Base-by-base conservation (phyloP, 2,329 filamentous ascomycete species). In the Fusarium pseudocircinatum region DNA sequence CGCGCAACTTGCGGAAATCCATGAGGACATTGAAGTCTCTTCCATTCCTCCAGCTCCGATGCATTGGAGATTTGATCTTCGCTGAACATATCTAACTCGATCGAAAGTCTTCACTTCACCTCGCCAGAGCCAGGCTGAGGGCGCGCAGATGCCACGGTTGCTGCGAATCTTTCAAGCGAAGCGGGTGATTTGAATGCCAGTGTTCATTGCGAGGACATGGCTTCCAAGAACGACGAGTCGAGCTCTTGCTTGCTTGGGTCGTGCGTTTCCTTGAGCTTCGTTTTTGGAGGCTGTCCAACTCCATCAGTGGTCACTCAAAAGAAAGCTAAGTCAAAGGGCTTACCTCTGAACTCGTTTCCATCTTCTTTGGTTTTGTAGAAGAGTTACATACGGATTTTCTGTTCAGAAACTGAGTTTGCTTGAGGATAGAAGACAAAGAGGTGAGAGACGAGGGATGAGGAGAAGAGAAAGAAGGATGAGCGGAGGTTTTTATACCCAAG, bases 11-110 rank as follows among this genome's bases (percentile, higher is more conserved):
- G 42, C 42, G 42, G 9, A 18, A 18, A 18, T 18, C 42, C 16
- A 44, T 44, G 42, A 44, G 16, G n/a, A 42, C 0, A 0, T 11
- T 11, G 0, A 6, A 5, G 7, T 12, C 2, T 10, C 11, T 26
- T 44, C 16, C n/a, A 26, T 44, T 44, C 42, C 11, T 44, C 42
- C 16, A 44, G 42, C n/a, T 44, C 42, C 11, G 42, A 16, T 26
- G 42, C 42, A 1, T 26, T 13, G 24, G 15, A 11, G 42, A 44
- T 7, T 44, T 24, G n/a, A 26, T 26, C 42, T 24, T 44, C n/a
- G 11, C 42, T n/a, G 42, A 44, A 44, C 11, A 44, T 6, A 13
- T 44, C 42, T 18, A 44, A 24, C 16, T 44, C 42, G n/a, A 44
- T 44, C n/a, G 16, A 26, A 44, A 26, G 42, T 11, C n/a, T 9